Base-by-base conservation (phyloP, 176 grass and related monocot genomes). In the Zea luxurians region DNA sequence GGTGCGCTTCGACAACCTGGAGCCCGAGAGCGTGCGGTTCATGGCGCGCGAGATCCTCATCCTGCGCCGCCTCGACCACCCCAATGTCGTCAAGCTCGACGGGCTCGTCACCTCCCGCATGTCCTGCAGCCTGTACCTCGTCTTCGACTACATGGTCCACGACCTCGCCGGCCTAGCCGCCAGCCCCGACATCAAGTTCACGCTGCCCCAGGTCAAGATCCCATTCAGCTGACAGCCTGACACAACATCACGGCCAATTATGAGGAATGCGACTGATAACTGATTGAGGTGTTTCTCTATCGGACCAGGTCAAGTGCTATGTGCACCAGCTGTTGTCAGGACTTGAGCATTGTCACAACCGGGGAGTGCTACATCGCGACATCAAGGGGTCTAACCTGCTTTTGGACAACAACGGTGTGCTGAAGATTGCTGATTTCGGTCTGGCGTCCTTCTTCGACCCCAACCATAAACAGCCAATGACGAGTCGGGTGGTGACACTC, bases 11-110 rank as follows among this genome's bases (percentile, higher is more conserved):
- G 93, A 96, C 78, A 92, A 92, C 75, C 82, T 96, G 7, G 93
- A 96, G 83, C 93, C 89, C 0, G 89, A 96, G 75, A 92, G 89
- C 84, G 93, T 96, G 84, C 83, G 89, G 12, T 96, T 96, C 78
- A 96, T 96, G 93, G 93, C 89, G 1, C 76, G 93, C 72, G 93
- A 96, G 87, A 96, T 96, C 77, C 80, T 94, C 69, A 91, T 94
- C 64, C 80, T 94, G 41, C 86, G 89, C 75, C 86, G 92, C 75
- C 83, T 94, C 20, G 81, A 94, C 80, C 92, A 94, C 77, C 86
- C 86, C 65, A 94, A 94, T 86, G 92, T 94, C 67, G 74, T 94
- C 71, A 89, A 91, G 79, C 83, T 94, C 72, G 83, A 94, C 73
- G 92, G 92, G 0, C 81, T 94, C 54, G 92, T 91, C 69, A 94